Percentiles rank a stretch among this genome's conserved stretches.
Conservation (phyloP, 352 stramenopile genomes). For the Globisporangium sylvaticum region DNA sequence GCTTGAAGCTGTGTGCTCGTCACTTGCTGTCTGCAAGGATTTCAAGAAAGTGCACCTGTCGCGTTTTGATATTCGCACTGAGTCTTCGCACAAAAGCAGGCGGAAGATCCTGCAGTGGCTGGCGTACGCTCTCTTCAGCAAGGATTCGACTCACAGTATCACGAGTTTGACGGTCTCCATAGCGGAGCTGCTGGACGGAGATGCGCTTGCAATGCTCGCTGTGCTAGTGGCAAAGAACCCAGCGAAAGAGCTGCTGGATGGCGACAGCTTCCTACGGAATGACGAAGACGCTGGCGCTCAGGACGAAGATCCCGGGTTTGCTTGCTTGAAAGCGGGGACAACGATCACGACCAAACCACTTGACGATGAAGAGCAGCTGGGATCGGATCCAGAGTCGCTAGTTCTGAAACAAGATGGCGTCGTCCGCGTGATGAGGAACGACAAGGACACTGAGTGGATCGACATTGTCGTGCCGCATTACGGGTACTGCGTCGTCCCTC, state of each 20-base stretch:
- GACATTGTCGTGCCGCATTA: conserved; percentile 5
- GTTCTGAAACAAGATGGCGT: conserved; percentile 1
- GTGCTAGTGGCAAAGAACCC: not conserved
- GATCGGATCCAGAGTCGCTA: not conserved
- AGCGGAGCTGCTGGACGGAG: not conserved
- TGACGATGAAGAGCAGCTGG: not conserved
- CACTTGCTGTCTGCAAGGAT: not conserved
- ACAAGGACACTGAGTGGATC: conserved; percentile 3
- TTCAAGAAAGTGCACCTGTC: not conserved
- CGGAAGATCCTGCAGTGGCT: not conserved
- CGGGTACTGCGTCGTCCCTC: conserved; percentile 3
- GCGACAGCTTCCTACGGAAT: not conserved
- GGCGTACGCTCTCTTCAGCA: not conserved
- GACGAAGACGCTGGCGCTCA: not conserved
- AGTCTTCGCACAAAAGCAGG: not conserved
- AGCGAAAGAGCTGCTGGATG: not conserved
- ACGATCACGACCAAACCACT: not conserved
- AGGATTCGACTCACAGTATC: not conserved
- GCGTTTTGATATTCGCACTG: not conserved
- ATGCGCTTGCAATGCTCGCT: not conserved
- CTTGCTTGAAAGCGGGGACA: not conserved
- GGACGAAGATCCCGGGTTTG: not conserved
- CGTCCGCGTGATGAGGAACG: conserved; percentile 3
- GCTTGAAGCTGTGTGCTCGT: not conserved
- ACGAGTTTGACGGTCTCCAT: not conserved